Evolutionary conservation across 2,329 filamentous ascomycete species (phyloP), one percentile per base, ranked within the genome.

Genomic region (Aspergillus ruber): DNA sequence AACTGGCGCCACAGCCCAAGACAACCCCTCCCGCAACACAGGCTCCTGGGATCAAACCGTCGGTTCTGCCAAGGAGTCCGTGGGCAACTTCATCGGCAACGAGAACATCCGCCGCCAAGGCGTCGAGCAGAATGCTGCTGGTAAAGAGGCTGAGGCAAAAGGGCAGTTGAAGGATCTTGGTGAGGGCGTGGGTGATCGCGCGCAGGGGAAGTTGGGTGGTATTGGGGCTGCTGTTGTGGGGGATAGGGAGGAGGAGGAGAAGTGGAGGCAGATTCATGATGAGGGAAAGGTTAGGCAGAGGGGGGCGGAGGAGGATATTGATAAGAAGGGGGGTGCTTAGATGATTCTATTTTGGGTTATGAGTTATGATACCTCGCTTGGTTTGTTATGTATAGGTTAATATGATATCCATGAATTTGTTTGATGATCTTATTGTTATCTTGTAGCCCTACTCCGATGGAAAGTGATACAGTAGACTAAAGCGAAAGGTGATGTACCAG

Each of bases 41-140:
- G 90, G 91, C 39, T 77, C 78, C 15, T 94, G 86, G 83, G 88
- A 95, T 74, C 90, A 96, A 73, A 95, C 89, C 4, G 63, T 90
- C n/a, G 91, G 90, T 45, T 81, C 85, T 1, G 84, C 84, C 39
- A 96, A 96, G 75, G 88, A 96, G 66, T 75, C 83, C 4, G 54
- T 93, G 1, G 91, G 91, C 49, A 83, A 84, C 15, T 59, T 91
- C 4, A 56, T 91, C 21, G 91, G 90, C 50, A 83, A 81, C 54
- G 85, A 93, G 71, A 77, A 75, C 29, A 70, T 96, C 46, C 91
- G 90, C 74, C 76, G 81, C 42, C 65, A 83, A 20, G 91, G 91
- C 4, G 81, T 81, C 27, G 70, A 85, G 59, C 90, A 96, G 74
- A 94, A 95, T 63, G 74, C 80, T 29, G 78, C 85, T 53, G 91